phyloP scores from a whole-genome alignment of 192 early-diverging fungal genomes.

The Powellomyces hirtus region DNA sequence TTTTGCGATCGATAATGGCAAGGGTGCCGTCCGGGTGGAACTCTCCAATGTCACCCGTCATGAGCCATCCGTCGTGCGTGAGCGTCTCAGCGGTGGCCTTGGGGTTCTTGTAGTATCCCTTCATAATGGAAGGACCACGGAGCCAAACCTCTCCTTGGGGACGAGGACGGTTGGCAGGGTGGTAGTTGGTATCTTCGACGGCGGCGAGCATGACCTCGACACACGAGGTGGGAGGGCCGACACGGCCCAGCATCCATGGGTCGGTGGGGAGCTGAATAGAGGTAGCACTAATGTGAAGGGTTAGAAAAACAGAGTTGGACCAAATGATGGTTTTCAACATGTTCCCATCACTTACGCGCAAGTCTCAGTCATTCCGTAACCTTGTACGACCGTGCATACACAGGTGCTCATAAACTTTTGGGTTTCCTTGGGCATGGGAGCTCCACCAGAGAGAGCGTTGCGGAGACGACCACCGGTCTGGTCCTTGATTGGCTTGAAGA shows the following conservation, averaged over 20 bases:
- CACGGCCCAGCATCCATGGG: slow-evolving; percentile 49
- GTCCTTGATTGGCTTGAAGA: slow-evolving; percentile 80
- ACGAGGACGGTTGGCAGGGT: slow-evolving; percentile 25
- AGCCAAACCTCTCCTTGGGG: slow-evolving; percentile 80
- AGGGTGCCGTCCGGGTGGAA: slow-evolving; percentile 76
- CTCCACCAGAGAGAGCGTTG: slow-evolving; percentile 82
- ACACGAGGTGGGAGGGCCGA: slow-evolving; percentile 74
- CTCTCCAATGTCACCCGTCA: slow-evolving; percentile 73
- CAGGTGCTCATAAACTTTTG: slow-evolving; percentile 77
- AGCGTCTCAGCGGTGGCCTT: slow-evolving; percentile 71
- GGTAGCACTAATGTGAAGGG: background rate
- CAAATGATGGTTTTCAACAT: slow-evolving; percentile 10
- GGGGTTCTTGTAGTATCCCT: slow-evolving; percentile 80
- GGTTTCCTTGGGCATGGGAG: slow-evolving; percentile 80
- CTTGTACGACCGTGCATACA: slow-evolving; percentile 80
- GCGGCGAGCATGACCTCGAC: slow-evolving; percentile 78
- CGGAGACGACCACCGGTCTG: slow-evolving; percentile 84
- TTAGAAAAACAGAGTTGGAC: slow-evolving; percentile 34
- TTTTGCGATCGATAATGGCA: slow-evolving; percentile 85
- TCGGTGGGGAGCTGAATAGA: slow-evolving; percentile 30
- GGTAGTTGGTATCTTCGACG: slow-evolving; percentile 41
- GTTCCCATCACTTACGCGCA: slow-evolving; percentile 43
- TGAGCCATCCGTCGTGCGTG: slow-evolving; percentile 72
- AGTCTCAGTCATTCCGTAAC: slow-evolving; percentile 86
- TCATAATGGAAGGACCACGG: slow-evolving; percentile 85